Conservation (phyloP, 768 basidiomycete species). For the Russula sp. region DNA sequence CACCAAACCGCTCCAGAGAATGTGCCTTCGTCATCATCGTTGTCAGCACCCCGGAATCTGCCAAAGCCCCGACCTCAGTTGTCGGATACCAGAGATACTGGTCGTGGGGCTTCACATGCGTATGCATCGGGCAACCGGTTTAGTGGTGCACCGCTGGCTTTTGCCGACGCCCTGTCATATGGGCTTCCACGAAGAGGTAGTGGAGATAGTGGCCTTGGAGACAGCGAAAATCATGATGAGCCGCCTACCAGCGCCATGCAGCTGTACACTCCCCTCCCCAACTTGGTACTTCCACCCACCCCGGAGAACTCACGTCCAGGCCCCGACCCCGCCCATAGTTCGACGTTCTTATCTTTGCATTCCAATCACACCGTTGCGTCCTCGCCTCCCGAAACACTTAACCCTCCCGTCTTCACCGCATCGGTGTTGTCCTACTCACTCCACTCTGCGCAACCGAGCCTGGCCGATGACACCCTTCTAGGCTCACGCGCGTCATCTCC, state of each 20-base stretch:
- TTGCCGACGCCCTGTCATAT: constrained; percentile 57
- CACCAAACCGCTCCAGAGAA: not conserved
- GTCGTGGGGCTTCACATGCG: constrained; percentile 2
- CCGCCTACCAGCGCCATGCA: not conserved
- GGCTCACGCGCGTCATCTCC: constrained; percentile 32
- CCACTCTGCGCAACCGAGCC: constrained; percentile 9
- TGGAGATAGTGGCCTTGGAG: constrained; percentile 41
- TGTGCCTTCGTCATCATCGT: not conserved
- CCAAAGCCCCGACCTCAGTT: not conserved
- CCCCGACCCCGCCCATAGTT: not conserved
- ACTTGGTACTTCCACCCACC: not conserved
- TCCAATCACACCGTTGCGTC: constrained; percentile 26
- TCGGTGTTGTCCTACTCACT: constrained; percentile 9
- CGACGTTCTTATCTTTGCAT: not conserved
- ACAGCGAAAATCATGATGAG: constrained; percentile 34
- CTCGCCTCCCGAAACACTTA: constrained; percentile 24
- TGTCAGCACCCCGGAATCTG: not conserved
- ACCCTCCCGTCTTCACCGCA: constrained; percentile 26
- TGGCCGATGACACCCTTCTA: constrained; percentile 16
- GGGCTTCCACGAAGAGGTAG: constrained; percentile 30
- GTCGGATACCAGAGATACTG: not conserved
- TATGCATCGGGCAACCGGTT: constrained; percentile 10
- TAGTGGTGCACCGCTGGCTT: constrained; percentile 34
- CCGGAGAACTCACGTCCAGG: not conserved
- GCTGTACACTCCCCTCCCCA: constrained; percentile 14